phyloP scores from a whole-genome alignment of 768 basidiomycete genomes.

The Termitomyces sp. region DNA sequence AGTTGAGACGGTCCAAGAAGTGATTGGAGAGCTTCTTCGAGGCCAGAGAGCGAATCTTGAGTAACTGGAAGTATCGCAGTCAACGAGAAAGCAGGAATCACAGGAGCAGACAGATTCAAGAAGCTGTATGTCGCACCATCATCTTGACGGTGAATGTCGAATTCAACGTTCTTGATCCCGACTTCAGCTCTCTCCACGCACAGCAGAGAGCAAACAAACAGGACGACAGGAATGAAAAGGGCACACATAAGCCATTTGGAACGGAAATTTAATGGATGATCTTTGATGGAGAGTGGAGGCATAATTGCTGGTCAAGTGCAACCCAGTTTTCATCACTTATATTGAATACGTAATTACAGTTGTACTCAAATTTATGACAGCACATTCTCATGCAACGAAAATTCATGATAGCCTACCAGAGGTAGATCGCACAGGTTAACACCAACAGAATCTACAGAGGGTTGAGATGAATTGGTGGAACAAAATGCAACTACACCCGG shows the following conservation, averaged over 20 bases:
- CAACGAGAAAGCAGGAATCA: constrained; percentile 29
- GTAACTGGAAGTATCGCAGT: constrained; percentile 50
- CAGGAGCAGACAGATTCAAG: constrained; percentile 1
- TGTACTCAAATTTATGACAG: no score
- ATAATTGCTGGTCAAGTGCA: not conserved
- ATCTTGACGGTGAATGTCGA: constrained; percentile 3
- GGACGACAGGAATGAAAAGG: constrained; percentile 3
- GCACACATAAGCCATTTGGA: constrained; percentile 5
- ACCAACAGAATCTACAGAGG: not conserved
- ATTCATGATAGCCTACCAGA: no score
- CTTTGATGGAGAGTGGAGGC: not conserved
- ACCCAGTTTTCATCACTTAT: no score
- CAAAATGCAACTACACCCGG: not conserved
- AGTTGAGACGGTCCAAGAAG: constrained; percentile 36
- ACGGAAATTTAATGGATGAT: not conserved
- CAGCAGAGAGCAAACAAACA: constrained; percentile 2
- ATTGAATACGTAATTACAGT: no score
- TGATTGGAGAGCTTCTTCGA: constrained; percentile 32
- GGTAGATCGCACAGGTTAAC: no score
- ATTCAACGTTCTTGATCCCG: not conserved
- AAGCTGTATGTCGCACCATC: constrained; percentile 3
- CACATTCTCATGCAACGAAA: no score
- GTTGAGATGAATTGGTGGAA: not conserved
- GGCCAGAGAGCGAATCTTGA: constrained; percentile 24
- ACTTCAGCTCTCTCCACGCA: not conserved